These are phyloP conservation scores for Dryas octopetala DNA, from an alignment of 306 rosid species.

Conservation along the genomic window DNA sequence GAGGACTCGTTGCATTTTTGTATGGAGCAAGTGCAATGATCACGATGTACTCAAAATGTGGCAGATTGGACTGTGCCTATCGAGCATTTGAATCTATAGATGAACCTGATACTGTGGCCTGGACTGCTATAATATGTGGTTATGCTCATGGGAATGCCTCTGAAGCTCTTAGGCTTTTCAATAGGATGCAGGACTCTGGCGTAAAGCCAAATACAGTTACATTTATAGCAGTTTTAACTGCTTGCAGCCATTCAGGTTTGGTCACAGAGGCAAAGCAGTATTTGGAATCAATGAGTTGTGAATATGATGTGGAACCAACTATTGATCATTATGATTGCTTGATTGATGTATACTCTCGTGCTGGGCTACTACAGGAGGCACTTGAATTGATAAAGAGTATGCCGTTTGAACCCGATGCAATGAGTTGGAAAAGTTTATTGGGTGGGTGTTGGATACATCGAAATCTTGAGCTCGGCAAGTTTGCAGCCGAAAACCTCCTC, in stretches of 20 bases:
- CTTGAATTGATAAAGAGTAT: slow-evolving; percentile 44
- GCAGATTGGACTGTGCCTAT: slow-evolving; percentile 50
- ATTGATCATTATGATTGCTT: slow-evolving; percentile 58
- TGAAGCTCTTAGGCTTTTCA: slow-evolving; percentile 46
- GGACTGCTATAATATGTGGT: slow-evolving; percentile 62
- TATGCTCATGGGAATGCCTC: slow-evolving; percentile 59
- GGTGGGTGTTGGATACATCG: slow-evolving; percentile 64
- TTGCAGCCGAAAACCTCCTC: slow-evolving; percentile 48
- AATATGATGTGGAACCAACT: slow-evolving; percentile 42
- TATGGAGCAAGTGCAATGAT: slow-evolving; percentile 63
- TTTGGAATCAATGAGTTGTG: slow-evolving; percentile 50
- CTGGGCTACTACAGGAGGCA: slow-evolving; percentile 50
- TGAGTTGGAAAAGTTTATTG: slow-evolving; percentile 64
- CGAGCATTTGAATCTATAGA: slow-evolving; percentile 47
- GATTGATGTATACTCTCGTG: slow-evolving; percentile 60
- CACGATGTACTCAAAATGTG: slow-evolving; percentile 69
- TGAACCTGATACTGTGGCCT: slow-evolving; percentile 55
- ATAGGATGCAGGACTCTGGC: slow-evolving; percentile 43
- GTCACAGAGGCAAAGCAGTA: slow-evolving; percentile 45
- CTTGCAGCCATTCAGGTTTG: slow-evolving; percentile 61
- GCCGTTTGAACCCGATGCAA: slow-evolving; percentile 48
- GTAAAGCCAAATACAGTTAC: slow-evolving; percentile 56
- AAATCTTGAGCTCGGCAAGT: slow-evolving; percentile 48
- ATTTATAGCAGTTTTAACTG: slow-evolving; percentile 51
- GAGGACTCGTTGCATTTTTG: slow-evolving; percentile 39